A percentile compares a stretch with the other conserved stretches of the same genome.
These are phyloP conservation scores for Naganishia sp. DNA, from an alignment of 1,284 basidiomycete genomes.

Conservation along the genomic window DNA sequence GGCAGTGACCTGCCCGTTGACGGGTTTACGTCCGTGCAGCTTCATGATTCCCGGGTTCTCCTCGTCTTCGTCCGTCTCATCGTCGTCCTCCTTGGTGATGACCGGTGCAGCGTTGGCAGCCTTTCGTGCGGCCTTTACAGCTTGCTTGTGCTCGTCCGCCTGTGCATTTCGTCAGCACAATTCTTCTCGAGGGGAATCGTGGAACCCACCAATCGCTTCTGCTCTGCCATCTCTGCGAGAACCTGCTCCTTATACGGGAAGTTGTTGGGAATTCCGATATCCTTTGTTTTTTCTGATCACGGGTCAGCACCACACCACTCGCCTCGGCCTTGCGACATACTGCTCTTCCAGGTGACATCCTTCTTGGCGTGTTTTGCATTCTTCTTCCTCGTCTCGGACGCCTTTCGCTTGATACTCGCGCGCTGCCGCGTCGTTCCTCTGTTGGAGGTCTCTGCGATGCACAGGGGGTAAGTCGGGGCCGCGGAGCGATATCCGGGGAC, in stretches of 20 bases:
- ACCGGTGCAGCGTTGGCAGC: conserved; percentile 58
- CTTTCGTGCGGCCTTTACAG: conserved; percentile 25
- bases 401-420: conserved; percentile 76
- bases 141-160: conserved; percentile 33
- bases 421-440: conserved; percentile 72
- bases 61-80: conserved; percentile 22
- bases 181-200: conserved; percentile 26
- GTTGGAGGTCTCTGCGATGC: conserved; percentile 74
- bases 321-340: conserved; percentile 59
- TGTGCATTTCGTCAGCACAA: not conserved
- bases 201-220: conserved; percentile 56
- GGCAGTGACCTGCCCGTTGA: conserved; percentile 44
- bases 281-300: conserved; percentile 71
- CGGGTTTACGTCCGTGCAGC: conserved; percentile 47
- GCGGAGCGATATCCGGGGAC: conserved; percentile 35
- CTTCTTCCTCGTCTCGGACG: conserved; percentile 76
- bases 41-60: conserved; percentile 43
- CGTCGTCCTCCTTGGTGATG: conserved; percentile 44
- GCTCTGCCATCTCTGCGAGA: conserved; percentile 81
- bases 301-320: conserved; percentile 6
- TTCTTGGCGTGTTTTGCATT: conserved; percentile 75
- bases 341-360: conserved; percentile 85
- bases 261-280: conserved; percentile 94
- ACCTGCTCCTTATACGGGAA: conserved; percentile 98
- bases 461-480: not conserved